Evolutionary conservation across 1,284 basidiomycete genomes (phyloP).

Genomic region (Cutaneotrichosporon sp.): DNA sequence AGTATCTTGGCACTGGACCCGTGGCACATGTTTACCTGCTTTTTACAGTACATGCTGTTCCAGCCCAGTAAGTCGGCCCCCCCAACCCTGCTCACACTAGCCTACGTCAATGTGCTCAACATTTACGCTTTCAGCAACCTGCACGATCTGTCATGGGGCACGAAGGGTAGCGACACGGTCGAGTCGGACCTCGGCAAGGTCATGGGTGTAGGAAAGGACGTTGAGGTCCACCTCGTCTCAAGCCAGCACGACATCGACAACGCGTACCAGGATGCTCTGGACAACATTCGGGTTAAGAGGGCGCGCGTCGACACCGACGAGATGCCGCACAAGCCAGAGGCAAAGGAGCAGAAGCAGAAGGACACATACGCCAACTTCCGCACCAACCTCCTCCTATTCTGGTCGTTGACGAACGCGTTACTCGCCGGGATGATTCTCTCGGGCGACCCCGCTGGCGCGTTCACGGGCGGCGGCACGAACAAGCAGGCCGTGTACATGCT

Average conservation of each 20-base stretch:
- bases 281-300: constrained; percentile 61
- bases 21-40: constrained; percentile 77
- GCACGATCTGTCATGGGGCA: constrained; percentile 72
- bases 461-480: constrained; percentile 58
- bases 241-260: constrained; percentile 83
- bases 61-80: constrained; percentile 53
- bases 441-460: constrained; percentile 64
- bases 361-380: constrained; percentile 84
- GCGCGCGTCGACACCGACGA: constrained; percentile 39
- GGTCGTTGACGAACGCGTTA: constrained; percentile 60
- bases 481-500: constrained; percentile 55
- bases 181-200: constrained; percentile 77
- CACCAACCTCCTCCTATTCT: constrained; percentile 58
- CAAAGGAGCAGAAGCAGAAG: constrained; percentile 68
- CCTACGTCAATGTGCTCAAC: constrained; percentile 28
- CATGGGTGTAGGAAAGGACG: constrained; percentile 62
- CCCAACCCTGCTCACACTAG: constrained; percentile 16
- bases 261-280: constrained; percentile 83
- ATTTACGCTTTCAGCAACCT: constrained; percentile 60
- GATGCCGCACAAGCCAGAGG: constrained; percentile 56
- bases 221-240: constrained; percentile 83
- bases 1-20: constrained; percentile 70
- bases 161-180: constrained; percentile 69
- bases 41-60: constrained; percentile 78
- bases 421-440: constrained; percentile 82